phyloP scores from a whole-genome alignment of 2,329 filamentous ascomycete species.

The Coniochaeta ligniaria region DNA sequence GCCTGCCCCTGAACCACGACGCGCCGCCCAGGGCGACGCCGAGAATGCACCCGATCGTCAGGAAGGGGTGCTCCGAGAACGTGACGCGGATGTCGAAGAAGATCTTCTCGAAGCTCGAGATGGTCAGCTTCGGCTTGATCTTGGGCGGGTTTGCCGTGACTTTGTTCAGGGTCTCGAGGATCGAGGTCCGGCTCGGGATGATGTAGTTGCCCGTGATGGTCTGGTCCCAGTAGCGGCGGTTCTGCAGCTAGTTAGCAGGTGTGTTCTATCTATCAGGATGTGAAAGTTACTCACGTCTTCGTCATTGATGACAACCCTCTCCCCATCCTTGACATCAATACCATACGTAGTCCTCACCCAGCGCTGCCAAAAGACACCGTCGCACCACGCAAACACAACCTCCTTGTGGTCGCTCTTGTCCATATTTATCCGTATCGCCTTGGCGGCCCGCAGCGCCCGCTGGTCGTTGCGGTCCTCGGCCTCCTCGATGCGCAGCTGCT shows the following conservation, averaged over 20 bases:
- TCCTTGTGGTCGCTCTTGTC: conserved; percentile 80
- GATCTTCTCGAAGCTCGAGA: conserved; percentile 62
- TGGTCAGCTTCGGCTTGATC: conserved; percentile 72
- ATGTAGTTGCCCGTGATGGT: conserved; percentile 87
- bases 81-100: conserved; percentile 58
- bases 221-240: conserved; percentile 89
- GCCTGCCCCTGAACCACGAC: conserved; percentile 46
- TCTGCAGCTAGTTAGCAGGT: conserved; percentile 46
- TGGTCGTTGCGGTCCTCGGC: conserved; percentile 90
- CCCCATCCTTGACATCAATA: conserved; percentile 78
- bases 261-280: no score
- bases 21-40: conserved; percentile 46
- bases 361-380: conserved; percentile 93
- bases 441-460: conserved; percentile 76
- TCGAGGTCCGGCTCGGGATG: conserved; percentile 79
- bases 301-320: conserved; percentile 93
- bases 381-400: conserved; percentile 94
- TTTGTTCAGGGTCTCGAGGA: conserved; percentile 77
- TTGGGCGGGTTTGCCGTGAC: conserved; percentile 61
- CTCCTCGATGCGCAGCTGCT: conserved; percentile 93
- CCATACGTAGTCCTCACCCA: conserved; percentile 96
- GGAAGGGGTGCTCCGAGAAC: conserved; percentile 52
- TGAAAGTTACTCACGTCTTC: conserved; percentile 84
- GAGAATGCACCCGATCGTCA: conserved; percentile 49
- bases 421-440: conserved; percentile 88